Percentiles rank a stretch among this genome's conserved stretches.
Conservation (phyloP, 2,329 filamentous ascomycete genomes). For the Fusarium pseudoanthophilum region DNA sequence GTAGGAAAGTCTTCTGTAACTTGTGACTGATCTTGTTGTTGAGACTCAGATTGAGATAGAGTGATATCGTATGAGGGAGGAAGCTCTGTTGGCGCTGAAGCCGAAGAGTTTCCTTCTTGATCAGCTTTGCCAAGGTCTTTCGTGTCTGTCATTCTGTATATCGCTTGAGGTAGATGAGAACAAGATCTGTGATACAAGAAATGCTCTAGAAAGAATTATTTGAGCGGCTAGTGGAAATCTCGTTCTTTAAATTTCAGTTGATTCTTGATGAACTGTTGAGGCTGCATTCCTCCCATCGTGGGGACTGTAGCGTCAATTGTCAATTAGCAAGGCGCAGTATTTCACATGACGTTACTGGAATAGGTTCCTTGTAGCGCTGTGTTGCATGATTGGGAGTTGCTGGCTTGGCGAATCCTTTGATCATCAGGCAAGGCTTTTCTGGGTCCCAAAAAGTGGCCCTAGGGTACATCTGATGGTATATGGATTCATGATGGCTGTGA, state of each 20-base stretch:
- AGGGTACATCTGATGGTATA: not conserved
- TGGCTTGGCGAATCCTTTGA: conserved; percentile 1
- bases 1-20: conserved; percentile 24
- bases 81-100: not conserved
- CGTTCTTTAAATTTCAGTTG: not conserved
- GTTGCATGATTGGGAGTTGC: not conserved
- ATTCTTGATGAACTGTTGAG: not conserved
- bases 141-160: not conserved
- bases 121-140: not conserved
- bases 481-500: not conserved
- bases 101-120: not conserved
- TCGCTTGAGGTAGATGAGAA: not conserved
- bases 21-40: not conserved
- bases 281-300: not conserved
- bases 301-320: not conserved
- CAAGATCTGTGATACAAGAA: no score
- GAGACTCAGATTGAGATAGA: not conserved
- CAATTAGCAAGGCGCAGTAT: not conserved
- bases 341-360: not conserved
- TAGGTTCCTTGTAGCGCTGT: not conserved
- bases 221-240: fast-evolving
- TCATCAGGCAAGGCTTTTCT: not conserved
- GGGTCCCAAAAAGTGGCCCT: not conserved
- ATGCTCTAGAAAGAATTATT: not conserved
- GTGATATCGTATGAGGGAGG: conserved; percentile 15